These are phyloP conservation scores for Massarina eburnea DNA, from an alignment of 2,329 filamentous ascomycete species.

Conservation along the genomic window DNA sequence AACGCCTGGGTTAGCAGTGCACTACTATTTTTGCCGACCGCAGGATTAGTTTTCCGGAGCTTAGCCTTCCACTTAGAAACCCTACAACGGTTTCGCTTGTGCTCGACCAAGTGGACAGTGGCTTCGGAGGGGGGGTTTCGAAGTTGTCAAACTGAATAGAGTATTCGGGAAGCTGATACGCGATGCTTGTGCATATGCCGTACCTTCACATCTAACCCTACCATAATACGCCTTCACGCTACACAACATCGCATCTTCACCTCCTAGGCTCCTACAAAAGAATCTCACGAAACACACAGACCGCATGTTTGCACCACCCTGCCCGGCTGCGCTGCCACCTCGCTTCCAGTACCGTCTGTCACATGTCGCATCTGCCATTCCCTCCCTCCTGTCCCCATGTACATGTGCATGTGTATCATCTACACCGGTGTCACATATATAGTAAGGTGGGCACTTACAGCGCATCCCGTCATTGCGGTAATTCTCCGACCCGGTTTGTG, in stretches of 20 bases:
- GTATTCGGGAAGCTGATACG: not conserved
- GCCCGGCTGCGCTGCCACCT: not conserved
- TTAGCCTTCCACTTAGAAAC: no score
- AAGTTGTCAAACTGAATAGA: no score
- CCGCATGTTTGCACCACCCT: conserved; percentile 19
- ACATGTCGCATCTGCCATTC: not conserved
- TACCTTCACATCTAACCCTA: not conserved
- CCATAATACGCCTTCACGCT: no score
- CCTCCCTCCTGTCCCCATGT: no score
- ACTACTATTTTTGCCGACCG: no score
- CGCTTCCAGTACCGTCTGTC: conserved; percentile 1
- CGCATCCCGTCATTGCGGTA: conserved; percentile 12
- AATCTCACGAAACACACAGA: conserved; percentile 13
- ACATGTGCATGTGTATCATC: not conserved
- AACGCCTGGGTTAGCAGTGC: no score
- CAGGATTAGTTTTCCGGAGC: no score
- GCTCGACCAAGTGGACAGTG: no score
- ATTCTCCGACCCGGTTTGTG: conserved; percentile 27
- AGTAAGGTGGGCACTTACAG: conserved; percentile 6
- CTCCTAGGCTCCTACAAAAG: not conserved
- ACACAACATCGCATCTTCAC: not conserved
- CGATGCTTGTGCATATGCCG: conserved; percentile 1
- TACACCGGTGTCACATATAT: not conserved
- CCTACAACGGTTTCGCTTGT: no score
- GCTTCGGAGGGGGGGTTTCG: no score